Conservation (phyloP, 176 grass and related monocot species). For the Oryza nivara region DNA sequence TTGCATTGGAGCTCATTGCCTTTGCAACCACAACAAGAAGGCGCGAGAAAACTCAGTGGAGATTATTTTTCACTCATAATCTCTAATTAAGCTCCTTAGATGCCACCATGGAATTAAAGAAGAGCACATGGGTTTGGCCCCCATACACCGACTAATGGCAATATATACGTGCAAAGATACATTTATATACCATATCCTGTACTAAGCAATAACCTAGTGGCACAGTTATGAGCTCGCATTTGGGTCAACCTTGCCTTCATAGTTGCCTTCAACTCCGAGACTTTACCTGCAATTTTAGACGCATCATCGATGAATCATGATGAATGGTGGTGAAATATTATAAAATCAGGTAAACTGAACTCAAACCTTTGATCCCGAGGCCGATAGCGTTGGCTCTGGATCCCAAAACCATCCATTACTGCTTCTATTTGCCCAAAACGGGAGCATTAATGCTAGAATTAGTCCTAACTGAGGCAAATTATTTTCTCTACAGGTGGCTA, state of each 20-base stretch:
- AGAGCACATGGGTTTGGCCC: constrained; percentile 58
- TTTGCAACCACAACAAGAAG: neutral
- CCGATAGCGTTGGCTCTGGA: constrained; percentile 61
- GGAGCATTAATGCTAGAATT: constrained; percentile 48
- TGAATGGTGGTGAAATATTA: constrained; percentile 55
- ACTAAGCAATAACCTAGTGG: constrained; percentile 65
- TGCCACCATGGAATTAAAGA: constrained; percentile 50
- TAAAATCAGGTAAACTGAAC: constrained; percentile 19
- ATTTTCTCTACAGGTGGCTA: constrained; percentile 26
- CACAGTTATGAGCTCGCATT: constrained; percentile 53
- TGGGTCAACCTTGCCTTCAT: constrained; percentile 53
- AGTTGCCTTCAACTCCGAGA: constrained; percentile 35
- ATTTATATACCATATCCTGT: constrained; percentile 61
- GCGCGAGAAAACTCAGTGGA: neutral
- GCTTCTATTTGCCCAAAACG: constrained; percentile 60
- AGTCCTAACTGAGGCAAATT: constrained; percentile 31
- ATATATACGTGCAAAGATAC: constrained; percentile 42
- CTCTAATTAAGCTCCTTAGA: constrained; percentile 39
- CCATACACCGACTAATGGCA: constrained; percentile 60
- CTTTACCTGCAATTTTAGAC: constrained; percentile 47
- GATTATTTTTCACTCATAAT: neutral
- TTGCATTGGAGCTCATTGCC: neutral
- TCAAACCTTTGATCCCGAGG: constrained; percentile 59
- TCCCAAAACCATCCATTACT: constrained; percentile 64
- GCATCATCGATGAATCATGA: constrained; percentile 48